Base-by-base conservation (phyloP, 345 rosid genomes). In the Mangifera indica region DNA sequence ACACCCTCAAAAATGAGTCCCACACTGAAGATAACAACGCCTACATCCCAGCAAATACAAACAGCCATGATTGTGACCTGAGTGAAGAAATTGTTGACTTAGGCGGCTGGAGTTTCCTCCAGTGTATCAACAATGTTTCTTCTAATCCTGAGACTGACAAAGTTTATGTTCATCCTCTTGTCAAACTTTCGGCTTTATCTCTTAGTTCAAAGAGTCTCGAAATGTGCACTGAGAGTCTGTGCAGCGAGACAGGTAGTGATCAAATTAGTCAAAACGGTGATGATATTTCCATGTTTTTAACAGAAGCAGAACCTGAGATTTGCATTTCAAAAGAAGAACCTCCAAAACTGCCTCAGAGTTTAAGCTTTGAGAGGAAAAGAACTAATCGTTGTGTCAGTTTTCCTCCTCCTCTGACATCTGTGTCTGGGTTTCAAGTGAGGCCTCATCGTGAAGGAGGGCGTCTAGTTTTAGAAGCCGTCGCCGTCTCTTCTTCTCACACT, bases 221-320 rank as follows among this genome's bases (percentile, higher is more conserved):
- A 77, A 85, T 90, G 87, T 94, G 98, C 81, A 94, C 98, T 18
- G 98, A 94, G 79, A 87, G 84, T 49, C 78, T 94, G 0, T 97
- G 97, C 5, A 85, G 87, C 54, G 98, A 94, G 83, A 92, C 83
- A 5, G 98, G 98, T 0, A 87, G 83, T 37, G 42, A 37, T 51
- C 83, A 82, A 45, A 56, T 57, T n/a, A 55, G 67, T 34, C 84
- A 72, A 2, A 75, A 37, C 73, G 72, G 73, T 13, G 86, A 79
- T 34, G 79, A 81, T n/a, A 60, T 83, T 44, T 69, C 79, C 59
- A 76, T 70, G 55, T 37, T 5, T 37, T 37, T 37, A 37, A 67
- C 80, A 78, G 76, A 82, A 1, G 1, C 68, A 0, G 76, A 77
- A 65, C 66, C 37, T 1, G 76, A 53, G 14, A 57, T 64, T 62